Base-by-base conservation (phyloP, 306 rosid genomes). In the Rosa rugosa region DNA sequence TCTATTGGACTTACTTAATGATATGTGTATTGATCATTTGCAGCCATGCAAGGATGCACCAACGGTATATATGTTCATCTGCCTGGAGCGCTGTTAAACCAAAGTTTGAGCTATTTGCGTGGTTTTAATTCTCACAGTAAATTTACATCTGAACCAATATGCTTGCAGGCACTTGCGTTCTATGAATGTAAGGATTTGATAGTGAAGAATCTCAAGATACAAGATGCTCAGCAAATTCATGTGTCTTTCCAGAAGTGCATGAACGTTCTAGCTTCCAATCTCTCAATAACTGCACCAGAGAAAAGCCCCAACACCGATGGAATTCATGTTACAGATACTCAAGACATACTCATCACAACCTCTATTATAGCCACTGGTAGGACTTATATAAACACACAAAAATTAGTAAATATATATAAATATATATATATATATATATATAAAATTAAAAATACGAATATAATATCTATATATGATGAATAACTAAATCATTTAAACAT, bases 11-110 rank as follows among this genome's bases (percentile, higher is more conserved):
- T 31, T 65, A 80, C n/a, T 12, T n/a, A 31, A 31, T 31, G 36
- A 31, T 31, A 34, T 47, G 50, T 38, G 47, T 80, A 53, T 73
- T 88, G 69, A 81, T 79, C 71, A 80, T 70, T 89, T 77, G 83
- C 93, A 94, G 98, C 86, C 97, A 57, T 92, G 98, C 94, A 87
- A 81, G 89, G 80, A 80, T 62, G 97, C 98, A 27, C 97, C 98
- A 63, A 94, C 98, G 77, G 98, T 94, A 89, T 49, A 81, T 79
- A 18, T 60, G 34, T 36, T 44, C 42, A 75, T 18, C 23, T 25
- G 46, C 53, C 38, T 49, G 53, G 18, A 49, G 53, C 8, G 59
- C 59, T 53, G 59, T 53, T 18, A 53, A 53, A 53, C 59, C 22
- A 5, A 16, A 16, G 59, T 53, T 53, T 53, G 22, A 53, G 56